phyloP scores from a whole-genome alignment of 345 rosid species.

The Bretschneidera sinensis region DNA sequence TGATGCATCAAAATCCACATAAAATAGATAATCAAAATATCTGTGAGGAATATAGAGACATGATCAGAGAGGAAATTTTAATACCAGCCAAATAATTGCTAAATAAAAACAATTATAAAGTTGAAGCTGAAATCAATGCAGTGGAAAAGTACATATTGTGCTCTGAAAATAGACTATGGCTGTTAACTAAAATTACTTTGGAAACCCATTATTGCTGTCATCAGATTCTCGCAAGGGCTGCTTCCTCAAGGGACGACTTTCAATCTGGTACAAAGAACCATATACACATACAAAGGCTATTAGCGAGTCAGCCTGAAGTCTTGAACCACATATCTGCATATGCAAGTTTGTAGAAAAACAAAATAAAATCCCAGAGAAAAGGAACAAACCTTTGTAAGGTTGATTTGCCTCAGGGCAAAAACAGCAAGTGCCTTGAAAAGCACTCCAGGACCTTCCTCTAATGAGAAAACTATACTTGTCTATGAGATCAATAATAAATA shows the following conservation, averaged over 20 bases:
- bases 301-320: not conserved
- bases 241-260: slow-evolving; percentile 88
- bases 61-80: not conserved
- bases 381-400: slow-evolving; percentile 68
- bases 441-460: slow-evolving; percentile 95
- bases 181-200: slow-evolving; percentile 33
- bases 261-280: slow-evolving; percentile 52
- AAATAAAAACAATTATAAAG: not conserved
- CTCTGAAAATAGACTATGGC: not conserved
- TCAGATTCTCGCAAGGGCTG: slow-evolving; percentile 61
- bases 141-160: not conserved
- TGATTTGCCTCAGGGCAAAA: slow-evolving; percentile 83
- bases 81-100: not conserved
- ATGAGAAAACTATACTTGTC: slow-evolving; percentile 95
- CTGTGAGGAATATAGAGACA: slow-evolving; percentile 29
- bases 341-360: not conserved
- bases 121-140: not conserved
- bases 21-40: slow-evolving; percentile 85
- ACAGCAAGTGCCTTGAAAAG: slow-evolving; percentile 99
- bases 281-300: slow-evolving; percentile 4
- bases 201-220: slow-evolving; percentile 42
- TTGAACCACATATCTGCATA: too few relatives aligned
- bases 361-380: not conserved
- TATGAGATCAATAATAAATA: slow-evolving; percentile 27
- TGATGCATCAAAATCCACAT: slow-evolving; percentile 95